A percentile compares a stretch with the other conserved stretches of the same genome.
phyloP scores from a whole-genome alignment of 1,139 yeast genomes.

The Pneumocystis oryctolagi region DNA sequence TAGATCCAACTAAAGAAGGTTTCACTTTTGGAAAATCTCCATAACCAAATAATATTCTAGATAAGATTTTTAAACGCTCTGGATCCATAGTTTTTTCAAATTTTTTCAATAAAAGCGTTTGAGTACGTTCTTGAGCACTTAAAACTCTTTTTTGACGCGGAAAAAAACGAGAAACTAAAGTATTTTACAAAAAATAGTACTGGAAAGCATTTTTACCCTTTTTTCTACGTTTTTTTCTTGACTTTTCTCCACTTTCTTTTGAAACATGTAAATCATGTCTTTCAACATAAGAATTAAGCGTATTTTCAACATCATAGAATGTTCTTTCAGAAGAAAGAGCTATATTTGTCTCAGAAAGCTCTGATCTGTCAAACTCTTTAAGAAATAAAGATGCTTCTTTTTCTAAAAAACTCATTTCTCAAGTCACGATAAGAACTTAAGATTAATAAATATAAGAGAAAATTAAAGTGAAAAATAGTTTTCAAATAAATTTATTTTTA shows the following conservation, averaged over 20 bases:
- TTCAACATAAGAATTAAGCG: background rate
- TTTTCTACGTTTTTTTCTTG: background rate
- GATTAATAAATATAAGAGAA: background rate
- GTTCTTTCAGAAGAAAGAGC: background rate
- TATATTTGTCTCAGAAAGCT: background rate
- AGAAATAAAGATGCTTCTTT: background rate
- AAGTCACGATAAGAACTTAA: background rate
- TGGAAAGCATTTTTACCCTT: background rate
- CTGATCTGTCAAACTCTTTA: background rate
- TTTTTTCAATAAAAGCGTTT: background rate
- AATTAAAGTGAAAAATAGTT: background rate
- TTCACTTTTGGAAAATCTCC: background rate
- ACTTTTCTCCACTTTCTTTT: background rate
- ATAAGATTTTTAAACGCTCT: background rate
- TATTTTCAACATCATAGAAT: background rate
- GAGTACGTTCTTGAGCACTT: background rate
- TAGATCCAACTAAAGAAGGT: background rate
- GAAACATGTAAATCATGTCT: background rate
- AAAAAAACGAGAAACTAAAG: background rate
- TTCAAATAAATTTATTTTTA: background rate
- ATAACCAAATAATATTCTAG: background rate
- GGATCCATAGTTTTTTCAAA: background rate
- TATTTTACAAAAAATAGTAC: background rate
- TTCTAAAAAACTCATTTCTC: background rate
- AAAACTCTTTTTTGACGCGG: background rate